Percentiles rank a stretch among this genome's conserved stretches.
Conservation (phyloP, 2,329 filamentous ascomycete species). For the Biscogniauxia marginata region DNA sequence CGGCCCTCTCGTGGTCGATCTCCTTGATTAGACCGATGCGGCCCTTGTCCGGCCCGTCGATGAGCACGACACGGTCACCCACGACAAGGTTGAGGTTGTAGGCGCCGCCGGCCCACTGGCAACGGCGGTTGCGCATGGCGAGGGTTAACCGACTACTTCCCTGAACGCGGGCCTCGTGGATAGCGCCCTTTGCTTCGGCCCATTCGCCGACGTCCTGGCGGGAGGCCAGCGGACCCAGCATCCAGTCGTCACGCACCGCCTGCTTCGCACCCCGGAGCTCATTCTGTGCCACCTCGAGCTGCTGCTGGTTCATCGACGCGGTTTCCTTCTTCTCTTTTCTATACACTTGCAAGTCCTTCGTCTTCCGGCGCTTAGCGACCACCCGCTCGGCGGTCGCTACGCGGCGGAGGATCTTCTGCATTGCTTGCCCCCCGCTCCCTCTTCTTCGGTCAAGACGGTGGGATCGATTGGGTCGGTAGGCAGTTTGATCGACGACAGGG, state of each 20-base stretch:
- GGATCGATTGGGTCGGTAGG: background rate
- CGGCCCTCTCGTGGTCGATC: slow-evolving; percentile 54
- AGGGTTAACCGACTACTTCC: slow-evolving; percentile 25
- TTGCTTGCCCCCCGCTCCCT: slow-evolving; percentile 6
- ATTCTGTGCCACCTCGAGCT: slow-evolving; percentile 29
- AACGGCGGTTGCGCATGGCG: slow-evolving; percentile 35
- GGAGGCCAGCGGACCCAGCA: slow-evolving; percentile 74
- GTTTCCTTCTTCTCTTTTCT: slow-evolving; percentile 25
- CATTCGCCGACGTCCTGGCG: slow-evolving; percentile 65
- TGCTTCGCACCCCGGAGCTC: slow-evolving; percentile 48
- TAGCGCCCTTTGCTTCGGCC: slow-evolving; percentile 58
- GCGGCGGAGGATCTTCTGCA: slow-evolving; percentile 36
- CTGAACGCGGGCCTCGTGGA: slow-evolving; percentile 38
- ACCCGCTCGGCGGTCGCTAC: slow-evolving; percentile 39
- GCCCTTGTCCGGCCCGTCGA: slow-evolving; percentile 76
- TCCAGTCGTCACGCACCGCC: slow-evolving; percentile 72
- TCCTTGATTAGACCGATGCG: slow-evolving; percentile 72
- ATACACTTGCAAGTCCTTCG: slow-evolving; percentile 22
- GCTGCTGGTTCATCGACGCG: slow-evolving; percentile 21
- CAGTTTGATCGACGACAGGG: background rate
- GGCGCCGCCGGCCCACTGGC: slow-evolving; percentile 53
- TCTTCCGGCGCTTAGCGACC: slow-evolving; percentile 31
- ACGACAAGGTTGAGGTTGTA: slow-evolving; percentile 60
- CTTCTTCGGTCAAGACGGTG: background rate
- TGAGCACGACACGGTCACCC: slow-evolving; percentile 79